A percentile compares a stretch with the other conserved stretches of the same genome.
phyloP scores from a whole-genome alignment of 805 yeast species.

The Huiozyma sinensis region DNA sequence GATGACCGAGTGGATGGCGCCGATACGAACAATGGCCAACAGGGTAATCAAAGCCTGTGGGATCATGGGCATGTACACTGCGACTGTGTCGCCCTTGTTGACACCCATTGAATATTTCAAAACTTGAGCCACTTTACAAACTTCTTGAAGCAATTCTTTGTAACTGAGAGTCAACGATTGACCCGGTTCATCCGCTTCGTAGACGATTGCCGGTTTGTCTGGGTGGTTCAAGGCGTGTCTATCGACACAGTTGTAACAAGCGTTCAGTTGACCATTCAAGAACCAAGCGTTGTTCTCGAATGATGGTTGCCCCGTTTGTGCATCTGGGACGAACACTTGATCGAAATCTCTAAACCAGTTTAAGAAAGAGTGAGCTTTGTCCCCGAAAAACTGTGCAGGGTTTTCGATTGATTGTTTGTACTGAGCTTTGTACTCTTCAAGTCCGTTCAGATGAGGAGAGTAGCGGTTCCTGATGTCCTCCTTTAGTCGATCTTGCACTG shows the following conservation, averaged over 20 bases:
- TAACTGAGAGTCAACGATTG: slow-evolving; percentile 46
- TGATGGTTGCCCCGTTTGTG: slow-evolving; percentile 27
- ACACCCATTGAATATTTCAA: slow-evolving; percentile 52
- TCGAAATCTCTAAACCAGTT: slow-evolving; percentile 74
- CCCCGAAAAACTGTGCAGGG: slow-evolving; percentile 75
- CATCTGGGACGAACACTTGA: slow-evolving; percentile 35
- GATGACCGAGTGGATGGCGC: slow-evolving; percentile 77
- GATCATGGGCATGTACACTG: slow-evolving; percentile 79
- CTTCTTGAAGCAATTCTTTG: slow-evolving; percentile 61
- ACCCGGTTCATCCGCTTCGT: slow-evolving; percentile 72
- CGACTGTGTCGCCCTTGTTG: slow-evolving; percentile 74
- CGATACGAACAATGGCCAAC: slow-evolving; percentile 69
- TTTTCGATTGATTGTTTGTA: slow-evolving; percentile 67
- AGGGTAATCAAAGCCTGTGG: slow-evolving; percentile 68
- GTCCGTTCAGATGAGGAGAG: slow-evolving; percentile 42
- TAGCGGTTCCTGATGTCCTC: slow-evolving; percentile 22
- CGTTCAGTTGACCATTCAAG: slow-evolving; percentile 68
- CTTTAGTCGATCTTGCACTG: slow-evolving; percentile 15
- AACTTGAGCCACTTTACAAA: slow-evolving; percentile 61
- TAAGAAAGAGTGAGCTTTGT: slow-evolving; percentile 59
- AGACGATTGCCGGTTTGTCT: slow-evolving; percentile 60
- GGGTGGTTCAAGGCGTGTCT: slow-evolving; percentile 68
- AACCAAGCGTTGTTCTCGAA: slow-evolving; percentile 60
- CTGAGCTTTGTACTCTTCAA: slow-evolving; percentile 59
- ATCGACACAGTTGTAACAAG: slow-evolving; percentile 73